Evolutionary conservation across 2,329 filamentous ascomycete species (phyloP).

Genomic region (Pleomassaria siparia): DNA sequence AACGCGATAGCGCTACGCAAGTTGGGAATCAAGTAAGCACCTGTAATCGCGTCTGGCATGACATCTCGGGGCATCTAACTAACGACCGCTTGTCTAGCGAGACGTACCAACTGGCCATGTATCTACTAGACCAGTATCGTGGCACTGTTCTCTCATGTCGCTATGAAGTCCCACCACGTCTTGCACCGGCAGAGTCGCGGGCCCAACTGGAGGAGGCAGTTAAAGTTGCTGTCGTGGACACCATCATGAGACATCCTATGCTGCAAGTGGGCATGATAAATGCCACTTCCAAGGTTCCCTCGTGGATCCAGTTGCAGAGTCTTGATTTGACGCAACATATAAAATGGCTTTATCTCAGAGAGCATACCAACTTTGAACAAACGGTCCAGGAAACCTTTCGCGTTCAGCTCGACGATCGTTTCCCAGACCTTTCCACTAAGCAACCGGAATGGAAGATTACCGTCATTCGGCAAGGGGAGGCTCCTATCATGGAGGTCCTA

Average conservation of each 20-base stretch:
- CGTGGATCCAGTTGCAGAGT: slow-evolving; percentile 16
- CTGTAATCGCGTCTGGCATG: slow-evolving; percentile 10
- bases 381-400: slow-evolving; percentile 23
- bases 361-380: slow-evolving; percentile 18
- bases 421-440: slow-evolving; percentile 19
- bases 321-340: slow-evolving; percentile 17
- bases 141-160: slow-evolving; percentile 22
- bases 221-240: slow-evolving; percentile 23
- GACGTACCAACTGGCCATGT: slow-evolving; percentile 17
- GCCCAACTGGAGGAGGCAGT: slow-evolving; percentile 19
- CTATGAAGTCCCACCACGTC: slow-evolving; percentile 18
- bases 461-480: slow-evolving; percentile 19
- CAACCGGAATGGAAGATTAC: slow-evolving; percentile 23
- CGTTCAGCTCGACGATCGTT: slow-evolving; percentile 22
- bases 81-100: slow-evolving; percentile 14
- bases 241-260: slow-evolving; percentile 22
- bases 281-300: slow-evolving; percentile 18
- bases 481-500: slow-evolving; percentile 18
- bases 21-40: slow-evolving; percentile 19
- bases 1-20: slow-evolving; percentile 14
- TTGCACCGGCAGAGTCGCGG: slow-evolving; percentile 18
- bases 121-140: slow-evolving; percentile 23
- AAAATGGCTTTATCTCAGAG: slow-evolving; percentile 16
- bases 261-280: slow-evolving; percentile 18
- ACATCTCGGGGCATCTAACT: slow-evolving; percentile 11